Evolutionary conservation across 2,329 filamentous ascomycete species (phyloP).

Genomic region (Pyricularia sp.): DNA sequence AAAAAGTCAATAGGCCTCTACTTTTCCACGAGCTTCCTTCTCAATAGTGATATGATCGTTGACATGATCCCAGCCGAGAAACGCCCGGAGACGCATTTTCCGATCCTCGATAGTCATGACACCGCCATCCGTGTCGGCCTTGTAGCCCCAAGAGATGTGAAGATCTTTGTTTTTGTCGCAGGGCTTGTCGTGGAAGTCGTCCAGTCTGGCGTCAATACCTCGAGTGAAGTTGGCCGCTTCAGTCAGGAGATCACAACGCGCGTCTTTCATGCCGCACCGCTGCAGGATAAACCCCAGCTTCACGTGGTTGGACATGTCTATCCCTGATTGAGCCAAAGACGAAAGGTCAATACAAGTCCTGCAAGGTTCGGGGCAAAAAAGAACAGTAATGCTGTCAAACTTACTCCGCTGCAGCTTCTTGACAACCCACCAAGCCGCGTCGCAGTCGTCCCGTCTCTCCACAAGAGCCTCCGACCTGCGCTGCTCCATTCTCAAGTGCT

Average conservation of each 20-base stretch:
- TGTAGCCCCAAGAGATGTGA: constrained; percentile 22
- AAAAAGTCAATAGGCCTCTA: neutral
- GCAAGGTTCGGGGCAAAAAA: neutral
- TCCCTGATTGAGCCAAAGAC: neutral
- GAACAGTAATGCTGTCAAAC: neutral
- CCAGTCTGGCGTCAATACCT: constrained; percentile 10
- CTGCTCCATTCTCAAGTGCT: neutral
- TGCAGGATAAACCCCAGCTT: neutral
- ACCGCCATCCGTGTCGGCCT: constrained; percentile 16
- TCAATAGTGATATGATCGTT: constrained; percentile 5
- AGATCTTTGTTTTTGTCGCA: constrained; percentile 16
- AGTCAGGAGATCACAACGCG: constrained; percentile 10
- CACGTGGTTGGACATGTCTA: neutral
- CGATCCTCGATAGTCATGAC: constrained; percentile 20
- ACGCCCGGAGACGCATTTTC: constrained; percentile 9
- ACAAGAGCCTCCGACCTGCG: neutral
- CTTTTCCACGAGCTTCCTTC: neutral
- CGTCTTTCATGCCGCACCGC: constrained; percentile 3
- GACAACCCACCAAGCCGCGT: constrained; percentile 1
- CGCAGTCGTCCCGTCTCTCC: neutral
- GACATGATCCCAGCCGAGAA: constrained; percentile 14
- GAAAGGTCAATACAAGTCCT: neutral
- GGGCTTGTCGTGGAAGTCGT: constrained; percentile 15
- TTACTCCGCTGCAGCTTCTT: neutral
- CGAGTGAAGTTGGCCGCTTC: constrained; percentile 6